These are phyloP conservation scores for Lavandula angustifolia DNA, from an alignment of 257 asterid species.

Conservation along the genomic window DNA sequence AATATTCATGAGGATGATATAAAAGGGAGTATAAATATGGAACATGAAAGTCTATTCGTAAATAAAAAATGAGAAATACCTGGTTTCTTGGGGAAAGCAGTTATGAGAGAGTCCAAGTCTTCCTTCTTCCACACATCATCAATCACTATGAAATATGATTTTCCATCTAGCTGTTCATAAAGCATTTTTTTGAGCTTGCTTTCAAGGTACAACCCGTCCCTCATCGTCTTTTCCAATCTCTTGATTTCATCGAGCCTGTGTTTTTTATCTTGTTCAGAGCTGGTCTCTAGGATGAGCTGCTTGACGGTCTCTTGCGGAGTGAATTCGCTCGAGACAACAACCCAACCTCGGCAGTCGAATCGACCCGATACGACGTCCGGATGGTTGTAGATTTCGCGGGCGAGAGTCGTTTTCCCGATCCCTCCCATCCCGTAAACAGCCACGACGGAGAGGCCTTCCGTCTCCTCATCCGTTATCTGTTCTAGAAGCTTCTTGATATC, in stretches of 20 bases:
- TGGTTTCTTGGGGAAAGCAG: slow-evolving; percentile 19
- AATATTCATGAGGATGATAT: no score
- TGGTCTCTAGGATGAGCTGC: slow-evolving; percentile 21
- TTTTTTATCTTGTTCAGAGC: neutral
- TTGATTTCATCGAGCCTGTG: neutral
- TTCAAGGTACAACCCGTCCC: neutral
- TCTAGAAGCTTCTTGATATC: slow-evolving; percentile 3
- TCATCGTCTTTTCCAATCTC: neutral
- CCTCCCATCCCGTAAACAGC: slow-evolving; percentile 25
- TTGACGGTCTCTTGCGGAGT: slow-evolving; percentile 13
- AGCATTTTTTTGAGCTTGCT: neutral
- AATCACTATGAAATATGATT: slow-evolving; percentile 8
- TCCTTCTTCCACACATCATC: slow-evolving; percentile 21
- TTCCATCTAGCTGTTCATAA: neutral
- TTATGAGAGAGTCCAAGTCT: slow-evolving; percentile 22
- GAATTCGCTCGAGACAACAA: slow-evolving; percentile 24
- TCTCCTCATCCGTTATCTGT: neutral
- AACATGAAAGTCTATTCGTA: no score
- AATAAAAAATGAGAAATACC: no score
- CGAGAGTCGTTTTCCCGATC: slow-evolving; percentile 25
- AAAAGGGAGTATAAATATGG: no score
- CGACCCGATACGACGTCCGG: neutral
- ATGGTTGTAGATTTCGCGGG: slow-evolving; percentile 22
- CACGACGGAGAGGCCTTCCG: neutral
- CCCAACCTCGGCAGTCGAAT: slow-evolving; percentile 29